Base-by-base conservation (phyloP, 164 flowering plant species). In the grape (Vitis vinifera) region DNA sequence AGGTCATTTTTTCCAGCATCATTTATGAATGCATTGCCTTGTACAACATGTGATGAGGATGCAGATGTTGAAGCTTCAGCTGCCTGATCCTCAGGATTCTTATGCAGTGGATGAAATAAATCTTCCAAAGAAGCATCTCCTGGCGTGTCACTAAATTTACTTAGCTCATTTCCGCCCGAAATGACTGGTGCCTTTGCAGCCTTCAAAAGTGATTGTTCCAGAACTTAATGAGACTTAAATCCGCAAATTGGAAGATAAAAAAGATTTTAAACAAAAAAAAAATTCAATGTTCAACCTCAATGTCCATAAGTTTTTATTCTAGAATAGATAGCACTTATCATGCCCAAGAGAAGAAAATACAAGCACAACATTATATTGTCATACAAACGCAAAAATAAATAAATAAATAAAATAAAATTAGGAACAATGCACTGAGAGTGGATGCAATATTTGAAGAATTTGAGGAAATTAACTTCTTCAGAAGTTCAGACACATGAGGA, bases 121-220 rank as follows among this genome's bases (percentile, higher is more conserved):
- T 96, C 99, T 65, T 96, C 98, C 80, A 96, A 78, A 70, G 91
- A 92, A 72, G 98, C 92, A 89, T 93, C 99, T 71, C 94, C 93
- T 31, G 98, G 97, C 60, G 91, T 71, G 71, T 96, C 99, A 85
- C 98, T 96, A 75, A 93, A 96, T 83, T 76, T 92, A 85, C 91
- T 91, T 15, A 96, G 82, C 71, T 86, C 97, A 81, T 84, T 82
- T 63, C 78, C 85, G 58, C 81, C 83, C 62, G 82, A 73, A 71
- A 70, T 65, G 50, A 67, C 66, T 16, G 86, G 78, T 68, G 80
- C 66, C 81, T 81, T 90, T 19, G 80, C 67, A 80, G 77, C 89
- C 97, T 93, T 73, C 70, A 71, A 70, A 77, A 72, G 55, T 61
- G 27, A 55, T 13, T 59, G 27, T 60, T 30, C 53, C 47, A 70